phyloP scores from a whole-genome alignment of 495 filamentous ascomycete genomes.

The Glutinoglossum americanum region DNA sequence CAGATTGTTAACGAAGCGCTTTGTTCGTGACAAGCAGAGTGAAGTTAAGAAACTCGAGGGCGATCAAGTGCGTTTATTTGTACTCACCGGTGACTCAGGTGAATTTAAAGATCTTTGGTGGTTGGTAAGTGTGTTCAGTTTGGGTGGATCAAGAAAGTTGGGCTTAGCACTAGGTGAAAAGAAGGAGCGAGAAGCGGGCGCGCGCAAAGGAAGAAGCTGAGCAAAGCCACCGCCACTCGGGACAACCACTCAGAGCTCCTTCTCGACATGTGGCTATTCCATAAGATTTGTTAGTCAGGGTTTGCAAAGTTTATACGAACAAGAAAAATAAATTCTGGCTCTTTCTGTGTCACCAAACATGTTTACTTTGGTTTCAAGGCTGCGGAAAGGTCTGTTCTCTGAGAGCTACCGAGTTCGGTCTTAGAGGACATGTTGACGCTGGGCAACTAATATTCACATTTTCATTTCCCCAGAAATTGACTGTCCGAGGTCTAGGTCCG shows the following conservation, averaged over 20 bases:
- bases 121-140: slow-evolving; percentile 2
- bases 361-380: background rate
- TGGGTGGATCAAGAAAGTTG: slow-evolving; percentile 7
- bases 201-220: background rate
- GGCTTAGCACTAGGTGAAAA: slow-evolving; percentile 1
- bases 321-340: background rate
- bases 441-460: background rate
- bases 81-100: background rate
- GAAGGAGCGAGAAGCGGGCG: background rate
- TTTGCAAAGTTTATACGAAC: background rate
- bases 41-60: background rate
- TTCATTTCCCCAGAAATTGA: background rate
- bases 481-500: background rate
- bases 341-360: slow-evolving; percentile 3
- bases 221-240: background rate
- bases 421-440: background rate
- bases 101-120: background rate
- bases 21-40: slow-evolving; percentile 5
- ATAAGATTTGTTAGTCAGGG: background rate
- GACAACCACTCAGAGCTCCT: slow-evolving; percentile 1
- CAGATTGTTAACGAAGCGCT: slow-evolving; percentile 13
- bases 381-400: background rate
- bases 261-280: background rate
- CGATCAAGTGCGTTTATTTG: background rate
- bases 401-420: background rate